Evolutionary conservation across 192 early-diverging fungal species (phyloP).

Genomic region (Backusella tuberculispora): DNA sequence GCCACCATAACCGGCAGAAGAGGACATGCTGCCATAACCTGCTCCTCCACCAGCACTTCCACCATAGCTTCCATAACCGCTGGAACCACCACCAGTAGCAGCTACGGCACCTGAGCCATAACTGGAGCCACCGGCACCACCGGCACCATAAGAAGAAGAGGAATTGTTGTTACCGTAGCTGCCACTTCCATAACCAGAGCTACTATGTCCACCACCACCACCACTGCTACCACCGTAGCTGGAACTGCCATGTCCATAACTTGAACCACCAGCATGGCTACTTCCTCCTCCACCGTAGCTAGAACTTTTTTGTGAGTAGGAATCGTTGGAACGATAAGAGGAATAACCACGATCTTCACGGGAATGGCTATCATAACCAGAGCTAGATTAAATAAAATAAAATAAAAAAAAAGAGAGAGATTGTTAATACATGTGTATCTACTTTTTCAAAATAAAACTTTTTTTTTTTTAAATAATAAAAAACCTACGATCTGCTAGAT

Average conservation of each 20-base stretch:
- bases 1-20: constrained; percentile 29
- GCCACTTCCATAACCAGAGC: constrained; percentile 8
- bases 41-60: no score
- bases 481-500: constrained; percentile 36
- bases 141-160: background rate
- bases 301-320: constrained; percentile 21
- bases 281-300: constrained; percentile 42
- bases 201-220: constrained; percentile 26
- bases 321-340: constrained; percentile 33
- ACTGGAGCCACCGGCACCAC: background rate
- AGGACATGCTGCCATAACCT: constrained; percentile 22
- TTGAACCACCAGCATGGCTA: constrained; percentile 36
- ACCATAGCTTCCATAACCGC: background rate
- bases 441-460: background rate
- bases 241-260: constrained; percentile 31
- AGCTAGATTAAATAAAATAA: background rate
- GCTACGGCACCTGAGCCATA: constrained; percentile 15
- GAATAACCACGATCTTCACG: constrained; percentile 36
- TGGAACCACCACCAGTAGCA: background rate
- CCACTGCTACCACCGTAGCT: constrained; percentile 19
- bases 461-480: constrained; percentile 6
- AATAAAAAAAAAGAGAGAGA: constrained; percentile 10
- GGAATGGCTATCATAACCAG: constrained; percentile 1
- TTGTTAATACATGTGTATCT: background rate
- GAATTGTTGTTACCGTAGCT: background rate